These are phyloP conservation scores for Arabidopsis arenosa DNA, from an alignment of 345 rosid species.

Conservation along the genomic window DNA sequence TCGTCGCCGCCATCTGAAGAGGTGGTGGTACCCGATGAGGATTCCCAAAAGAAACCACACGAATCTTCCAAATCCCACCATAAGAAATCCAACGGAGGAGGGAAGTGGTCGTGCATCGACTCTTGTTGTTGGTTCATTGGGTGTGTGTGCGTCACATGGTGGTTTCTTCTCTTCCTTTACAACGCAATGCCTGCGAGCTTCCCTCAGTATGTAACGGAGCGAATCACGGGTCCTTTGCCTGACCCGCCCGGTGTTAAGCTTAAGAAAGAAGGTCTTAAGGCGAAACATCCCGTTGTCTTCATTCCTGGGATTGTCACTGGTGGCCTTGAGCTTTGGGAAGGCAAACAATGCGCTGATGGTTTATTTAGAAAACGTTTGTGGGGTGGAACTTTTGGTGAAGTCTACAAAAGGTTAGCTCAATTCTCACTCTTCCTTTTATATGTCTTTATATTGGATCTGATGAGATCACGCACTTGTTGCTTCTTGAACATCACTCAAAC, in stretches of 20 bases:
- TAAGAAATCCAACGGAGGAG: constrained; percentile 33
- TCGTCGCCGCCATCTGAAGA: constrained; percentile 13
- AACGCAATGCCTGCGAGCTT: constrained; percentile 89
- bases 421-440: constrained; percentile 2
- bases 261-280: constrained; percentile 79
- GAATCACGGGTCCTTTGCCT: constrained; percentile 89
- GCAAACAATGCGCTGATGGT: constrained; percentile 85
- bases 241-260: constrained; percentile 92
- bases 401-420: constrained; percentile 73
- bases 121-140: constrained; percentile 92
- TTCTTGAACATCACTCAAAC: not conserved
- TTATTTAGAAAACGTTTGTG: constrained; percentile 91
- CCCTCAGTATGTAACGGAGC: constrained; percentile 90
- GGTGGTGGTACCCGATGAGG: constrained; percentile 2
- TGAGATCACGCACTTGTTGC: constrained; percentile 22
- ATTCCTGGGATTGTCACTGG: constrained; percentile 96
- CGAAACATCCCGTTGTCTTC: constrained; percentile 87
- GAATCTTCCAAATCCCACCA: constrained; percentile 40
- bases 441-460: constrained; percentile 15
- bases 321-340: constrained; percentile 98
- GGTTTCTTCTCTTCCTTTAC: constrained; percentile 82
- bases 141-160: constrained; percentile 81
- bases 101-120: constrained; percentile 85
- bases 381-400: constrained; percentile 99
- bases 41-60: constrained; percentile 31